phyloP scores from a whole-genome alignment of 345 rosid genomes.

The Gossypium anomalum region DNA sequence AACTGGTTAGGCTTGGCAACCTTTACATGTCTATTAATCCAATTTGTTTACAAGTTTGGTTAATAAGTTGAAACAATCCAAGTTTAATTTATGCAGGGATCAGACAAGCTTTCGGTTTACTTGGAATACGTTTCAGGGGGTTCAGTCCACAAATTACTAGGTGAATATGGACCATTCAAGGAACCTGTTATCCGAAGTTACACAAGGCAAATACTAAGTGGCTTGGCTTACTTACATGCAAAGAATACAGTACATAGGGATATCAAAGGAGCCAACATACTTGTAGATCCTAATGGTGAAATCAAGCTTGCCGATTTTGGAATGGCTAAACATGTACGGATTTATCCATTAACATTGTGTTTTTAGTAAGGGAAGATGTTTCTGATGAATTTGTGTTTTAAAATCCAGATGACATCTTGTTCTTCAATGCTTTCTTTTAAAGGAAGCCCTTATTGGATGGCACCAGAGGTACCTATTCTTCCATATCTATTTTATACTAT shows the following conservation, averaged over 20 bases:
- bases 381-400: neutral
- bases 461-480: conserved; percentile 68
- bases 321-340: conserved; percentile 91
- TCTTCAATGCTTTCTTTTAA: conserved; percentile 92
- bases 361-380: neutral
- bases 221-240: conserved; percentile 85
- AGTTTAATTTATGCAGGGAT: conserved; percentile 48
- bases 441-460: conserved; percentile 99
- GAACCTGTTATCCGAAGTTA: conserved; percentile 91
- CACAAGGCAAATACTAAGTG: conserved; percentile 75
- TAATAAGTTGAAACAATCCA: conserved; percentile 8
- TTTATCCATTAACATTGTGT: neutral
- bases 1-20: conserved; percentile 59
- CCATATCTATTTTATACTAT: neutral
- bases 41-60: neutral
- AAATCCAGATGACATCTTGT: conserved; percentile 55
- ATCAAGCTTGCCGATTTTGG: conserved; percentile 95
- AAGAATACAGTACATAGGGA: conserved; percentile 93
- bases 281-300: conserved; percentile 88
- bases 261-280: conserved; percentile 90
- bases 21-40: neutral
- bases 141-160: conserved; percentile 83
- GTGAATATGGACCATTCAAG: conserved; percentile 79
- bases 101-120: conserved; percentile 81
- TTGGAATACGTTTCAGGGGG: conserved; percentile 95